Evolutionary conservation across 192 early-diverging fungal genomes (phyloP).

Genomic region (Gigaspora rosea): DNA sequence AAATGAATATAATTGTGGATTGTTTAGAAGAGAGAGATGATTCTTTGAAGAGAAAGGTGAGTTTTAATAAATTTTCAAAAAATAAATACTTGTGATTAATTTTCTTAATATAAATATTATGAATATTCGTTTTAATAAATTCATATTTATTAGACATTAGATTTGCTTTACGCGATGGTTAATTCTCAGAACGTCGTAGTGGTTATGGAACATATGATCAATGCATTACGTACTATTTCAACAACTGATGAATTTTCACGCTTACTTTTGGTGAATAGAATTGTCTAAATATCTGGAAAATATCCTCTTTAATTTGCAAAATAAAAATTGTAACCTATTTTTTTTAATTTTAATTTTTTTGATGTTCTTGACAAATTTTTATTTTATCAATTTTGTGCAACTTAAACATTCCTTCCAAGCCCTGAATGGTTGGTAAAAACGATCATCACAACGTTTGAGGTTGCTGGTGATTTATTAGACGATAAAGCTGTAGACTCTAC

Average conservation of each 20-base stretch:
- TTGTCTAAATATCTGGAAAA: constrained; percentile 22
- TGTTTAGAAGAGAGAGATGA: constrained; percentile 34
- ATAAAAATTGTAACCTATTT: not conserved
- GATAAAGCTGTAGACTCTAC: not conserved
- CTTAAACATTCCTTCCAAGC: constrained; percentile 2
- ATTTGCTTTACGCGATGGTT: constrained; percentile 28
- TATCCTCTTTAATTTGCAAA: constrained; percentile 17
- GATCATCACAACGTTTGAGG: not conserved
- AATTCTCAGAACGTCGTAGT: constrained; percentile 25
- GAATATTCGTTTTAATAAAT: not conserved
- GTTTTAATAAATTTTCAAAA: not conserved
- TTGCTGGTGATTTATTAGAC: constrained; percentile 16
- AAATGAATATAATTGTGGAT: constrained; percentile 30
- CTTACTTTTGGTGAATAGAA: constrained; percentile 11
- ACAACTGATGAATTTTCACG: constrained; percentile 12
- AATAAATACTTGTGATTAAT: not conserved
- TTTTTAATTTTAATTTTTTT: not conserved
- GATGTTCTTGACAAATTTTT: not conserved
- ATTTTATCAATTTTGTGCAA: not conserved
- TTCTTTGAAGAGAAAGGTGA: constrained; percentile 21
- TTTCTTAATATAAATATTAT: not conserved
- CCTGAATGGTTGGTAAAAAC: constrained; percentile 25
- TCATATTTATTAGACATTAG: constrained; percentile 9
- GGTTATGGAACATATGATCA: constrained; percentile 24
- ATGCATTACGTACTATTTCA: constrained; percentile 6